phyloP scores from a whole-genome alignment of 371 early-diverging fungal genomes.

The Mortierella sp. region DNA sequence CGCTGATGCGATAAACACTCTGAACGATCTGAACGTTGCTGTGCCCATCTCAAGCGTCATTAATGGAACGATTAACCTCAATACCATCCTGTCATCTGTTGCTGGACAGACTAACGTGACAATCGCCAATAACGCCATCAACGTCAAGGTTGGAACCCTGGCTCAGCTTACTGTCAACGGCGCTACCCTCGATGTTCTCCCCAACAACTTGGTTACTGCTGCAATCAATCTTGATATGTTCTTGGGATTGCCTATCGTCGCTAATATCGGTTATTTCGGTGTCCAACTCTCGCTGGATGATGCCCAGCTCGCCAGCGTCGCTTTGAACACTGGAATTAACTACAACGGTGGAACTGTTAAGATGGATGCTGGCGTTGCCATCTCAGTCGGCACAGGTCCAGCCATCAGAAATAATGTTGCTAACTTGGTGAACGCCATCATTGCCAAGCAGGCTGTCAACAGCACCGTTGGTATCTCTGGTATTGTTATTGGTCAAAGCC shows the following conservation, averaged over 20 bases:
- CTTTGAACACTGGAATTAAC: conserved; percentile 35
- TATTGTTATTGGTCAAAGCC: conserved; percentile 39
- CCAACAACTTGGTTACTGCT: conserved; percentile 47
- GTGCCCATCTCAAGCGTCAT: conserved; percentile 36
- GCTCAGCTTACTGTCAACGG: conserved; percentile 42
- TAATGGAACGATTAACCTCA: conserved; percentile 23
- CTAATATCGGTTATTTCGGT: conserved; percentile 54
- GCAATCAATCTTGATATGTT: conserved; percentile 47
- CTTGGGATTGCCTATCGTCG: conserved; percentile 45
- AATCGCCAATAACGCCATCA: conserved; percentile 31
- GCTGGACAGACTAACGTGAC: conserved; percentile 28
- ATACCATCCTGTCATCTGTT: conserved; percentile 14
- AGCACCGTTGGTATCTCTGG: conserved; percentile 44
- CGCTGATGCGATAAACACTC: conserved; percentile 43
- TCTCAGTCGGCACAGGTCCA: conserved; percentile 42
- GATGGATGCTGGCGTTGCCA: conserved; percentile 40
- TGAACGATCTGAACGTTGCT: conserved; percentile 32
- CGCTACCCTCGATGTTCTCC: conserved; percentile 44
- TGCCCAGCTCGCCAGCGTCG: conserved; percentile 41
- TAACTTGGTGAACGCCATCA: conserved; percentile 40
- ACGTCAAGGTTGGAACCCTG: conserved; percentile 39
- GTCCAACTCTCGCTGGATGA: conserved; percentile 42
- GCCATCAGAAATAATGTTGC: conserved; percentile 49
- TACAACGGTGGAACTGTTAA: conserved; percentile 44
- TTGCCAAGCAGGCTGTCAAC: conserved; percentile 39